A percentile compares a stretch with the other conserved stretches of the same genome.
Evolutionary conservation across 257 asterid genomes (phyloP).

Genomic region (Apocynum venetum): DNA sequence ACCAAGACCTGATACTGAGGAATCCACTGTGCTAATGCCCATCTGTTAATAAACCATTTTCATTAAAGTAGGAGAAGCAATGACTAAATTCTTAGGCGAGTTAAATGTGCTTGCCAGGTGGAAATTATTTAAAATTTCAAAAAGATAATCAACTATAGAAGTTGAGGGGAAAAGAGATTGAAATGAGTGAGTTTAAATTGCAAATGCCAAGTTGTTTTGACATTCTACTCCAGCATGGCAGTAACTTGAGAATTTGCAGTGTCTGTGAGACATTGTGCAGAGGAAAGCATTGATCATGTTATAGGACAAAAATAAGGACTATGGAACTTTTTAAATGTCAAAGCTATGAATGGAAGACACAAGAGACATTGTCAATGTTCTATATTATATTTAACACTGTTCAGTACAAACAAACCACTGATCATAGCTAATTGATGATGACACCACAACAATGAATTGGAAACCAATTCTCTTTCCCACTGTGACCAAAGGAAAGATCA

Average conservation of each 20-base stretch:
- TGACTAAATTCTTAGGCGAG: neutral
- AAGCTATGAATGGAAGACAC: neutral
- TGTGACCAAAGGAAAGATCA: neutral
- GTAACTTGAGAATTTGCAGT: neutral
- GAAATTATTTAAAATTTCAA: neutral
- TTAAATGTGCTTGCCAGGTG: neutral
- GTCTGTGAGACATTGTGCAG: neutral
- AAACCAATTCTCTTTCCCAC: neutral
- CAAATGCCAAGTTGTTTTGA: neutral
- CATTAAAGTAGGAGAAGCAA: neutral
- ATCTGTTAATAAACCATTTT: constrained; percentile 39
- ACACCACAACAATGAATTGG: neutral
- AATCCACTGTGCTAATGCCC: constrained; percentile 83
- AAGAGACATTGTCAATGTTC: too few species aligned
- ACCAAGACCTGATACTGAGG: constrained; percentile 89
- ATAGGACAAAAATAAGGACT: neutral
- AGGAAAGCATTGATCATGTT: neutral
- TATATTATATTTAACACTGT: neutral
- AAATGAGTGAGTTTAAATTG: neutral
- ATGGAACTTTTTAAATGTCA: neutral
- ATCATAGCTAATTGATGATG: constrained; percentile 2
- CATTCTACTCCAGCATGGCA: neutral
- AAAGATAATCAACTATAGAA: neutral
- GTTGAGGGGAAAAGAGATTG: neutral
- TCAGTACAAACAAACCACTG: neutral